Evolutionary conservation across 2,329 filamentous ascomycete genomes (phyloP), one percentile per base, ranked within the genome.

Genomic region (Cladosporium oxysporum): DNA sequence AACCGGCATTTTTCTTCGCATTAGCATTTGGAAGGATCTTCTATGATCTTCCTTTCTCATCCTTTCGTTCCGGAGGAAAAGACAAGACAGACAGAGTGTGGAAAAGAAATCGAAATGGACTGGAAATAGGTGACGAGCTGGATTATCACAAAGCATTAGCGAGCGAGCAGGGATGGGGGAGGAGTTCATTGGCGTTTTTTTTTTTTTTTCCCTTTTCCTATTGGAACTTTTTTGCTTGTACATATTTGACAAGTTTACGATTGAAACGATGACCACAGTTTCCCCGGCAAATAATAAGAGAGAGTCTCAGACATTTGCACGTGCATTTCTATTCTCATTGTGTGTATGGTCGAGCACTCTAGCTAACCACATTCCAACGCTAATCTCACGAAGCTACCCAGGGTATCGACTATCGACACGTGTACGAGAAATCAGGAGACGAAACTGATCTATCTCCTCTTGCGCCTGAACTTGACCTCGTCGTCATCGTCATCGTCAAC

Each of bases 401-500:
- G n/a, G n/a, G 41, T 23, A 33, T 55, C 52, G 28, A 31, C 29
- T 21, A 28, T 29, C 8, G 5, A 55, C 55, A 41, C 55, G 33
- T 10, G n/a, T 47, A 11, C 12, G n/a, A 23, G 37, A 21, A 11
- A 10, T 4, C 8, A 12, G n/a, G 8, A 47, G 41, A 47, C 41
- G 41, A 47, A 37, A 11, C 8, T 3, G 5, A 2, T 3, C 28
- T 47, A 57, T 65, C 55, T 65, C 65, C 79, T 78, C 71, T 80
- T 80, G 67, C 83, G 78, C 69, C 82, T 81, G 69, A 88, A 87
- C 35, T 83, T 83, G 66, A 83, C 77, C 68, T 83, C 84, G 71
- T 87, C 85, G 31, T 86, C 85, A 71, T 85, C 85, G 53, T 85
- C 85, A 50, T 83, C 84, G 37, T 84, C 83, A 37, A 70, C 71